Evolutionary conservation across 345 rosid species (phyloP).

Genomic region (Eucalyptus polybractea): DNA sequence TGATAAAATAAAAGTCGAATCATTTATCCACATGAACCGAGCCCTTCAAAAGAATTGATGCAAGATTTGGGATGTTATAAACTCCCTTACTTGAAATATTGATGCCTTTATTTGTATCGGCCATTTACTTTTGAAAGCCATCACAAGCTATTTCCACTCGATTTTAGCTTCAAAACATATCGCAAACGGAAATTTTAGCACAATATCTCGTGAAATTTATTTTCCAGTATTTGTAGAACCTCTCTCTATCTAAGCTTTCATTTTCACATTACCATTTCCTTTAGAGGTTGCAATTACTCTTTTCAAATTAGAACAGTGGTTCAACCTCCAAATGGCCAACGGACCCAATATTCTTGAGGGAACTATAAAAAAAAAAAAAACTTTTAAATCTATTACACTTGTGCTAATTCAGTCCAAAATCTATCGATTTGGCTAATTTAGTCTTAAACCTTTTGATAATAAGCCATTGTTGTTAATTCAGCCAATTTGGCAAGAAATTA

Average conservation of each 20-base stretch:
- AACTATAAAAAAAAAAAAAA: too few species aligned
- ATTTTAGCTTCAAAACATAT: background rate
- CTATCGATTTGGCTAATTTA: too few species aligned
- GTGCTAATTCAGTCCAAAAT: accelerated
- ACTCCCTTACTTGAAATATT: background rate
- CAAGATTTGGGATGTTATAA: background rate
- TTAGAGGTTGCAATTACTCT: background rate
- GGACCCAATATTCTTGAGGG: background rate
- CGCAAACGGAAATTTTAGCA: background rate
- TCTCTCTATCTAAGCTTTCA: background rate
- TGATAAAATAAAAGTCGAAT: background rate
- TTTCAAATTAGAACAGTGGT: background rate
- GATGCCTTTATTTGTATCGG: background rate
- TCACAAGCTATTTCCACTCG: background rate
- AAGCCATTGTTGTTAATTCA: accelerated
- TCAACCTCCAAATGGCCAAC: background rate
- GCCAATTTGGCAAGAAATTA: too few species aligned
- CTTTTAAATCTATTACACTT: too few species aligned
- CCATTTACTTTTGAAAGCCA: background rate
- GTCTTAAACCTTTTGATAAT: background rate
- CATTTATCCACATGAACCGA: background rate
- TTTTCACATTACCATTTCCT: background rate
- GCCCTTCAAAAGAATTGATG: background rate
- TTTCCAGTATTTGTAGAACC: background rate
- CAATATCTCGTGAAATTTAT: background rate